Conservation (phyloP, 2,329 filamentous ascomycete genomes). For the Leptographium wingfieldii region DNA sequence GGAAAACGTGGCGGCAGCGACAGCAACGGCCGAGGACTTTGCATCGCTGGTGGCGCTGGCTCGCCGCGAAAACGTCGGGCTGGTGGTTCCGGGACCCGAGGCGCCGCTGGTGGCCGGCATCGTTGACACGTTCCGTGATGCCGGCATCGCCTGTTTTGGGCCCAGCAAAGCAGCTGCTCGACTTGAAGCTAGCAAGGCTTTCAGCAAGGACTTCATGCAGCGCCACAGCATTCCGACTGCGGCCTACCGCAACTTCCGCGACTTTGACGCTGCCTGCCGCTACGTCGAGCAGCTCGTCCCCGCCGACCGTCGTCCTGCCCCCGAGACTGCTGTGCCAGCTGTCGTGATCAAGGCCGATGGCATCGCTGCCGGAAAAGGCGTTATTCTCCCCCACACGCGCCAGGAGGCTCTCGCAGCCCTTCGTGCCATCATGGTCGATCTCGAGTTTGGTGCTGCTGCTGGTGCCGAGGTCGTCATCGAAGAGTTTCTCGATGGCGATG, state of each 20-base stretch:
- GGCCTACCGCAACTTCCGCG: slow-evolving; percentile 75
- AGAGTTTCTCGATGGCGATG: slow-evolving; percentile 82
- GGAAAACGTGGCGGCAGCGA: slow-evolving; percentile 49
- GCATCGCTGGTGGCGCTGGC: slow-evolving; percentile 63
- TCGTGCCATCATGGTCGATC: slow-evolving; percentile 80
- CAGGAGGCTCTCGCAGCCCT: slow-evolving; percentile 73
- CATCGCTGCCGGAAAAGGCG: slow-evolving; percentile 87
- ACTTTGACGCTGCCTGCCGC: slow-evolving; percentile 56
- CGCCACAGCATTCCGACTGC: slow-evolving; percentile 83
- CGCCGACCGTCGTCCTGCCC: background rate
- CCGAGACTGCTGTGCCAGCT: slow-evolving; percentile 48
- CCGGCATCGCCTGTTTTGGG: slow-evolving; percentile 71
- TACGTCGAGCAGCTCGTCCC: slow-evolving; percentile 44
- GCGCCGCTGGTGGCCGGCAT: slow-evolving; percentile 88
- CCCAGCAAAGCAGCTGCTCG: slow-evolving; percentile 72
- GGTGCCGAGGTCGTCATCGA: slow-evolving; percentile 92
- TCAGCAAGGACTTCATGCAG: slow-evolving; percentile 97
- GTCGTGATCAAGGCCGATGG: slow-evolving; percentile 88
- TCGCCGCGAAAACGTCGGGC: slow-evolving; percentile 57
- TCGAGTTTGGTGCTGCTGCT: slow-evolving; percentile 65
- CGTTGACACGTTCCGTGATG: slow-evolving; percentile 64
- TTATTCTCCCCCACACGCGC: slow-evolving; percentile 73
- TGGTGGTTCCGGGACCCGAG: slow-evolving; percentile 85
- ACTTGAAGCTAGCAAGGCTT: slow-evolving; percentile 95
- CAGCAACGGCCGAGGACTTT: slow-evolving; percentile 63